Conservation (phyloP, 768 basidiomycete species). For the Arthromyces matolae region DNA sequence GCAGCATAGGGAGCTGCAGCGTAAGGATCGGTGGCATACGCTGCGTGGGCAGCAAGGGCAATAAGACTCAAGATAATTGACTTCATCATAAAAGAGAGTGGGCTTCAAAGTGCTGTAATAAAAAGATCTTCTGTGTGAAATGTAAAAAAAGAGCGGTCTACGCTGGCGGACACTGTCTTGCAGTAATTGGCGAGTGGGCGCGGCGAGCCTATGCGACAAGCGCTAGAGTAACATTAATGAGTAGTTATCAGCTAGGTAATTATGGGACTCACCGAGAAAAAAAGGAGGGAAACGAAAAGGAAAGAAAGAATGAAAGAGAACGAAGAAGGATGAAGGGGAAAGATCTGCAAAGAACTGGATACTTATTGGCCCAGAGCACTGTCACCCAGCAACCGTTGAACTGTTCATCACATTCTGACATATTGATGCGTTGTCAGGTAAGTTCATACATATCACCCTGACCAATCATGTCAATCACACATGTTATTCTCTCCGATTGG, state of each 20-base stretch:
- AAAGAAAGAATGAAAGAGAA: conserved; percentile 43
- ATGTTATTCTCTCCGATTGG: conserved; percentile 17
- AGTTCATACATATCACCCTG: too few relatives aligned
- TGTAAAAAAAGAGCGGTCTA: conserved; percentile 60
- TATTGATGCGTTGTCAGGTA: too few relatives aligned
- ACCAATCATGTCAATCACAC: too few relatives aligned
- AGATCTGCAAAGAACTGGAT: conserved; percentile 5
- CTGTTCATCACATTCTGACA: conserved; percentile 22
- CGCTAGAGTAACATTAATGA: conserved; percentile 28
- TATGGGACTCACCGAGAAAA: conserved; percentile 39
- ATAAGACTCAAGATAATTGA: conserved; percentile 58
- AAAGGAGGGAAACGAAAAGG: conserved; percentile 36
- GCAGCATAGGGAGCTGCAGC: conserved; percentile 24
- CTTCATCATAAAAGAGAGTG: conserved; percentile 60
- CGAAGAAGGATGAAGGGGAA: conserved; percentile 31
- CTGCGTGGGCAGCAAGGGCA: conserved; percentile 57
- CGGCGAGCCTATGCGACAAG: conserved; percentile 42
- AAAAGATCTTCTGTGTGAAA: conserved; percentile 32
- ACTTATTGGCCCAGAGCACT: conserved; percentile 22
- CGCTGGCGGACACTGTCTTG: conserved; percentile 69
- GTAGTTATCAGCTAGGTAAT: not conserved
- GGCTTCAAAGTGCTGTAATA: conserved; percentile 36
- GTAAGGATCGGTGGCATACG: conserved; percentile 38
- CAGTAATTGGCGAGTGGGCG: conserved; percentile 46
- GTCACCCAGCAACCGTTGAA: conserved; percentile 38